Base-by-base conservation (phyloP, 441 rosid genomes). In the Daphne laureola region DNA sequence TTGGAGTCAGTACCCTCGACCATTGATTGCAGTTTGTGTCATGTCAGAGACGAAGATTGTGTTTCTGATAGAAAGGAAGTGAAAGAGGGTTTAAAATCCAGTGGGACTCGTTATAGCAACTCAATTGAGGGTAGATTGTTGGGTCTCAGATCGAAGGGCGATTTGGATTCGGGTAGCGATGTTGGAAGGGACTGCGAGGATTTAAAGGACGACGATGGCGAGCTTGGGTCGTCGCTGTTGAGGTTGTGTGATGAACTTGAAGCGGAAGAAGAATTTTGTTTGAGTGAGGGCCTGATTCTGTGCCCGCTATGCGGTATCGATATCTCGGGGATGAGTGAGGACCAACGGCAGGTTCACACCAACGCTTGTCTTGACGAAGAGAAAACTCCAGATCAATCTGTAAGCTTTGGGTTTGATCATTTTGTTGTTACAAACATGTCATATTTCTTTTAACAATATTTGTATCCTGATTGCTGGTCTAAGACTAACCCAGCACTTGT, bases 221-320 rank as follows among this genome's bases (percentile, higher is more conserved):
- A 86, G 49, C 8, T 31, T 31, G 38, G 38, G 9, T 88, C 79
- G 61, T 66, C 63, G 42, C 68, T 91, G 63, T 68, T 87, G 16
- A 79, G 67, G 75, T 70, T 83, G 38, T 87, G 93, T 36, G 45
- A 51, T 12, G 84, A 72, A 45, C 75, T 25, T 27, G 70, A 69
- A 14, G 71, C 46, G 44, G 63, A 69, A 44, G 77, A 70, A n/a
- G 51, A 45, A 36, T 31, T 31, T 17, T 48, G 47, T 15, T 13
- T n/a, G 21, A 9, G 14, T 2, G 56, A 25, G 17, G 65, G 42
- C 64, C 21, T 44, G 43, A 72, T 84, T 73, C 71, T 63, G n/a
- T 91, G 98, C 25, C 98, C 96, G 26, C 53, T 92, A 21, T 92
- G 98, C 55, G 80, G 82, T 35, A 46, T 59, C 53, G 88, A 83